Evolutionary conservation across 192 early-diverging fungal genomes (phyloP).

Genomic region (Lobosporangium transversale): DNA sequence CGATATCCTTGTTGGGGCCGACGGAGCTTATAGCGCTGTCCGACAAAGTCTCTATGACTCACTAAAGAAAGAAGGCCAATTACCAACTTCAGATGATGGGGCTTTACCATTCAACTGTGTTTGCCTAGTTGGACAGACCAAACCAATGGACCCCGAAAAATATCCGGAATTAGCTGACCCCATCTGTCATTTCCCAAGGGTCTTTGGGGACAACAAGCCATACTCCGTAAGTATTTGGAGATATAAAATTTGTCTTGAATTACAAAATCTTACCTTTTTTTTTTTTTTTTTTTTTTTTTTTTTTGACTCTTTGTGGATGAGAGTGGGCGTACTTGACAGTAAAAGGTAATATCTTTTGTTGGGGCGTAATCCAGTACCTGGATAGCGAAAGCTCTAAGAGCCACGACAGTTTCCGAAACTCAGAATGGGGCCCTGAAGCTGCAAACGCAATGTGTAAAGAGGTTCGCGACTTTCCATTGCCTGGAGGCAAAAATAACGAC

Average conservation of each 20-base stretch:
- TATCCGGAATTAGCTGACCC: background rate
- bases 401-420: background rate
- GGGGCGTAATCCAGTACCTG: slow-evolving; percentile 8
- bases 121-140: slow-evolving; percentile 11
- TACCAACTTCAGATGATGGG: slow-evolving; percentile 4
- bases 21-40: slow-evolving; percentile 19
- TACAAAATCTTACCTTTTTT: background rate
- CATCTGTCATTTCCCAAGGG: background rate
- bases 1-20: slow-evolving; percentile 22
- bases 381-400: background rate
- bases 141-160: background rate
- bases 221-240: slow-evolving; percentile 14
- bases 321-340: slow-evolving; percentile 13
- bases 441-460: slow-evolving; percentile 20
- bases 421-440: slow-evolving; percentile 7
- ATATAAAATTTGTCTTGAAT: background rate
- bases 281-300: background rate
- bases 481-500: background rate
- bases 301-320: no score
- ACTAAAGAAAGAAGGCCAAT: background rate
- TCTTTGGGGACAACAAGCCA: background rate
- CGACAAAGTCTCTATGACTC: slow-evolving; percentile 11
- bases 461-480: slow-evolving; percentile 10
- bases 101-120: slow-evolving; percentile 8
- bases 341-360: slow-evolving; percentile 4